Evolutionary conservation across 2,329 filamentous ascomycete species (phyloP), one percentile per base, ranked within the genome.

Genomic region (Fusarium equiseti): DNA sequence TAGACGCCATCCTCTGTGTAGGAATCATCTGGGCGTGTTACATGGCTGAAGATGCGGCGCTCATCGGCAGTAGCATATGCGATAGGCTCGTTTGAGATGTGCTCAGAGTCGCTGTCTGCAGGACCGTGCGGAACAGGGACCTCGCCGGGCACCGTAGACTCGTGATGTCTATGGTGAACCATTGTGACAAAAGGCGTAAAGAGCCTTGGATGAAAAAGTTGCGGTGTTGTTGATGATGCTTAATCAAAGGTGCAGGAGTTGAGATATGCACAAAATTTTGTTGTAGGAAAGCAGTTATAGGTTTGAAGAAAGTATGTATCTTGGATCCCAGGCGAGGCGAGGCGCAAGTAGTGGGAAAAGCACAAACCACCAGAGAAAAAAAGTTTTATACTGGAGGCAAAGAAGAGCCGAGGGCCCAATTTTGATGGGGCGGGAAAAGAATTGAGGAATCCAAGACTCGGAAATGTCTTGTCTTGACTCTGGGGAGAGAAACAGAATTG

Each of bases 1-100:
- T 98, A 98, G 72, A 89, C 87, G 66, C 95, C 95, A 22, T 95
- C 89, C 59, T 87, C 82, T 59, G 92, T 93, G 83, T 95, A 98
- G 70, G 90, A 92, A 83, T 98, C 95, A 77, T 97, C 93, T 4
- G 95, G 95, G 59, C 92, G 92, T 60, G 97, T 92, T 62, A 98
- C 84, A 73, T 91, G 89, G 75, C 91, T 87, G 83, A 98, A 97
- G 74, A 89, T 88, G 78, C 84, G 82, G 68, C 82, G 85, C 80
- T 89, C 87, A 53, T 85, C 85, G 52, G 82, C 80, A 60, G 82
- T 83, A 68, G 80, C 82, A 63, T 80, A 79, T 59, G 76, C 72
- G 55, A 79, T 84, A 73, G 81, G 86, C 59, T 85, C 83, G 54
- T 85, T 81, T 64, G 82, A 49, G 62, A 45, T 50, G 13, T 66